Evolutionary conservation across 2,329 filamentous ascomycete species (phyloP), one percentile per base, ranked within the genome.

Genomic region (Alternaria gaisen): DNA sequence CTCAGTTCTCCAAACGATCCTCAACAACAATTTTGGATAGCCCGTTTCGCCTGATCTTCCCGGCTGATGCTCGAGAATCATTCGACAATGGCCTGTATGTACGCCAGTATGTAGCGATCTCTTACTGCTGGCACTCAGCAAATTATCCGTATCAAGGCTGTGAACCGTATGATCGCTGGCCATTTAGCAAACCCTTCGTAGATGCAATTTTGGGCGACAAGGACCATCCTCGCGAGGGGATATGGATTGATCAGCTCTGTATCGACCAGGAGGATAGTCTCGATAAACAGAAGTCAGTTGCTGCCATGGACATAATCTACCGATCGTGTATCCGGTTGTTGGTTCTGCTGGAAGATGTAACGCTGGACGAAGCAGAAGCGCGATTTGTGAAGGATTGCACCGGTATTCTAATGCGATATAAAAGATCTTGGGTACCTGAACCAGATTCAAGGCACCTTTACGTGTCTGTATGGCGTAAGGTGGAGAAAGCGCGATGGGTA

Each of bases 181-280:
- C 66, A 0, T 57, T 67, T 8, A 67, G 65, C 48, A 67, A 61
- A 12, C 55, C 58, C 1, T 64, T 67, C 16, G 64, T 67, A 1
- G 58, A 69, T 2, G 66, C 65, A 1, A 67, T 67, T 4, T n/a
- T 69, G n/a, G 3, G 40, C 5, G 66, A 64, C 28, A 69, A 67
- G 6, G 43, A 55, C 5, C 57, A 66, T 32, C 58, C 56, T 14
- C 56, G 67, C 12, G 61, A 62, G 8, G 67, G 65, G 5, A 66
- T 66, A 9, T 69, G 65, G 67, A 65, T 69, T 18, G 67, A 69
- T 24, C 65, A 69, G 36, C 59, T 68, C 1, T 69, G 65, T 12
- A 69, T 69, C 24, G 44, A 66, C 7, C 63, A 69, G 18, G 11
- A 11, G 0, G 59, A 58, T 10, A 10, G 28, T 7, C 10, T 36